Evolutionary conservation across 1,139 yeast species (phyloP), one percentile per base, ranked within the genome.

Genomic region (Diutina mesorugosa): DNA sequence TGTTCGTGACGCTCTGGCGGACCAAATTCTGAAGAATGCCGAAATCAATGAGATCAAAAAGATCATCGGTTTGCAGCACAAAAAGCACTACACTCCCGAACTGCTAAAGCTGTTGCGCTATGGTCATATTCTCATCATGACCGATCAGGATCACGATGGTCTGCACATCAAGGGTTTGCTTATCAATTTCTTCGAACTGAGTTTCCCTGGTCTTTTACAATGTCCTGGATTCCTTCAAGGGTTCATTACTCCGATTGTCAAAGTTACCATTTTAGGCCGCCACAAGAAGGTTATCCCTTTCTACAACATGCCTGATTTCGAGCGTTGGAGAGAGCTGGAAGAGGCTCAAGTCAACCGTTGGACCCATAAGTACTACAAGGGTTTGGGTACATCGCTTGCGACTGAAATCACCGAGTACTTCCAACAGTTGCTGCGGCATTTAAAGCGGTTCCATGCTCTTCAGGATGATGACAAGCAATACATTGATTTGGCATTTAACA

Each of bases 91-190:
- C 68, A 72, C 70, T 18, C 61, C 69, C 0, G 85, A 84, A 46
- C 87, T 84, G 63, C 77, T 88, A 9, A 81, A 80, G 58, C 84
- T 85, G 10, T 75, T 95, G 60, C 83, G 99, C 67, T 95, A 95
- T 67, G 99, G 99, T 32, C 97, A 90, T 69, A 81, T 95, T 56
- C 93, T 95, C 98, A 90, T 95, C 66, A 95, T 95, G 99, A 90
- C 99, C 5, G 99, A 95, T 87, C 99, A 95, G 72, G 99, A 95
- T 88, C 97, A 91, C 65, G 99, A 95, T 78, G 99, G 99, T 59
- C 88, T 96, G 26, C 99, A 95, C 74, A 95, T 95, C 67, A 95
- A 95, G 69, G 99, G 99, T 61, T 79, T 95, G 64, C 82, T 95
- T 60, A 95, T 95, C 66, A 95, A 95, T 68, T 95, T 93, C 67